Evolutionary conservation across 2,329 filamentous ascomycete species (phyloP).

Genomic region (Phaeophleospora eucalypticola): DNA sequence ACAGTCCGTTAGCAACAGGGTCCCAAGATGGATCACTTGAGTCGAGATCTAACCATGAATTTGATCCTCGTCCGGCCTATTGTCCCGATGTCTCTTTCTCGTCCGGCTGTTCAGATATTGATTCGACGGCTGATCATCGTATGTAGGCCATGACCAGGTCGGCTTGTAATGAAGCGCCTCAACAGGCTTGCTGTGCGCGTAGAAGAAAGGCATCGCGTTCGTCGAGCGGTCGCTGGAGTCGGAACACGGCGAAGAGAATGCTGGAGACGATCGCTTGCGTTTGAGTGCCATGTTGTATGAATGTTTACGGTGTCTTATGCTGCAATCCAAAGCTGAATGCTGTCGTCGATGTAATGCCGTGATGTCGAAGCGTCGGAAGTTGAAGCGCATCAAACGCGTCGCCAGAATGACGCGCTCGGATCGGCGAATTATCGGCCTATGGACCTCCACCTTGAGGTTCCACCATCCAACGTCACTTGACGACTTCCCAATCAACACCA

Average conservation of each 20-base stretch:
- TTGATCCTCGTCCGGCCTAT: constrained; percentile 52
- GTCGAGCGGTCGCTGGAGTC: constrained; percentile 36
- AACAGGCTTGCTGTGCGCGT: constrained; percentile 27
- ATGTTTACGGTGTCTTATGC: not conserved
- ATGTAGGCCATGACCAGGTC: constrained; percentile 26
- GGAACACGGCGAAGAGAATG: constrained; percentile 42
- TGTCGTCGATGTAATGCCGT: not conserved
- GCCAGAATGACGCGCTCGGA: constrained; percentile 1
- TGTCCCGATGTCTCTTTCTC: constrained; percentile 55
- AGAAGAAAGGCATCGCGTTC: constrained; percentile 27
- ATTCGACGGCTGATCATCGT: constrained; percentile 19
- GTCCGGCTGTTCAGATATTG: constrained; percentile 53
- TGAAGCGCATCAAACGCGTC: not conserved
- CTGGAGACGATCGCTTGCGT: constrained; percentile 51
- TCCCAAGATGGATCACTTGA: not conserved
- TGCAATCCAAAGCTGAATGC: not conserved
- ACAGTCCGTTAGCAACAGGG: not conserved
- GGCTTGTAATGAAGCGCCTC: constrained; percentile 20
- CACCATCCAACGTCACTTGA: too few relatives aligned
- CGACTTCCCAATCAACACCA: constrained; percentile 2
- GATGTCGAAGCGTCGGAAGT: not conserved
- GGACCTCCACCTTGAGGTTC: too few relatives aligned
- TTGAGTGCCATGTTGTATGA: constrained; percentile 50
- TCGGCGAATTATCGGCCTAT: too few relatives aligned
- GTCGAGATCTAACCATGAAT: constrained; percentile 48